Evolutionary conservation across 2,329 filamentous ascomycete genomes (phyloP).

Genomic region (Neonectria sp.): DNA sequence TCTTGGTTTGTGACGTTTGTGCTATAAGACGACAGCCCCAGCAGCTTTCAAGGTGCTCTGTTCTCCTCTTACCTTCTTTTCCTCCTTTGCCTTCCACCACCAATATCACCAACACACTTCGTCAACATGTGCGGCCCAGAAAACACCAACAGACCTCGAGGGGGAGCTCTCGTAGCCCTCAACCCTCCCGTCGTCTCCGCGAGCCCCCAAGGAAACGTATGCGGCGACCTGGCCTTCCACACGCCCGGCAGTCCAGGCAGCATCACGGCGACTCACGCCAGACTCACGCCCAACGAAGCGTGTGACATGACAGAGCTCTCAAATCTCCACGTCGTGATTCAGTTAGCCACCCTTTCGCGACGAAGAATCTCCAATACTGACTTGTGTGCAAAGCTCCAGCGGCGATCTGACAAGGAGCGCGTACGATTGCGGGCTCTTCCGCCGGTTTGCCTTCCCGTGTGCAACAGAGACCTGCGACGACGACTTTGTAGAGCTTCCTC

Average conservation of each 20-base stretch:
- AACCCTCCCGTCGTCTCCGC: constrained; percentile 46
- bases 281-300: constrained; percentile 54
- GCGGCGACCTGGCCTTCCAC: constrained; percentile 62
- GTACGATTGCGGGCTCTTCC: constrained; percentile 60
- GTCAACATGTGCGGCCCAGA: constrained; percentile 62
- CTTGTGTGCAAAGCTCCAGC: constrained; percentile 50
- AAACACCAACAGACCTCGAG: constrained; percentile 56
- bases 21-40: neutral
- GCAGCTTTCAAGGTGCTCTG: neutral
- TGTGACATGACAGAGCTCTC: constrained; percentile 34
- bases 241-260: constrained; percentile 57
- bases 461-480: constrained; percentile 21
- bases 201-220: constrained; percentile 29
- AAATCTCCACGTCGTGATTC: constrained; percentile 59
- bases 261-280: constrained; percentile 58
- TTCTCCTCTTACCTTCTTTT: neutral
- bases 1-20: neutral
- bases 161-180: constrained; percentile 64
- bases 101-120: neutral
- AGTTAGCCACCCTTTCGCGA: constrained; percentile 53
- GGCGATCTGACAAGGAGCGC: constrained; percentile 60
- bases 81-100: neutral
- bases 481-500: constrained; percentile 52
- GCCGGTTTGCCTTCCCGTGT: constrained; percentile 53
- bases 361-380: constrained; percentile 23